phyloP scores from a whole-genome alignment of 306 rosid species.

The Prunus kanzakura region DNA sequence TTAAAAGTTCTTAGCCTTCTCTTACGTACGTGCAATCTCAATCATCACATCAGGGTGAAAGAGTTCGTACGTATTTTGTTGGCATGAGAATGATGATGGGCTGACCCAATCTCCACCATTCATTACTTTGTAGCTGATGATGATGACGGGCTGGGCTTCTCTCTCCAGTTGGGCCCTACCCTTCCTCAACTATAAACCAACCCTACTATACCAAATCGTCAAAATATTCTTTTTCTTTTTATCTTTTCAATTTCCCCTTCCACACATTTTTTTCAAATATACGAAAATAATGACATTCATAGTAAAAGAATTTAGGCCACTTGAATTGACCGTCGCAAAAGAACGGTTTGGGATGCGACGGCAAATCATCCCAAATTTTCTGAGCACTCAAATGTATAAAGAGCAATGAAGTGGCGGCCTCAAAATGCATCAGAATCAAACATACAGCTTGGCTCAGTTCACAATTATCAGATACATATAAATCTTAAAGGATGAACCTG shows the following conservation, averaged over 20 bases:
- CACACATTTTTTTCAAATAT: too few species aligned
- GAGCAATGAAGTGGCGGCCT: neutral
- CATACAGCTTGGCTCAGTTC: slow-evolving; percentile 19
- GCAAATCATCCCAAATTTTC: neutral
- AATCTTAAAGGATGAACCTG: neutral
- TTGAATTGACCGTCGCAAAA: too few species aligned
- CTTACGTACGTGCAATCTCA: neutral
- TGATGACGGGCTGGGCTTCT: neutral
- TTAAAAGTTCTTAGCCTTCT: too few species aligned
- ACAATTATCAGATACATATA: slow-evolving; percentile 16
- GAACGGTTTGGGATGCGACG: too few species aligned
- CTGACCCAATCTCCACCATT: too few species aligned
- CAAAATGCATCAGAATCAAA: neutral
- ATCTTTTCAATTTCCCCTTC: too few species aligned
- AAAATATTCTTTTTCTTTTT: too few species aligned
- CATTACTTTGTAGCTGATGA: neutral
- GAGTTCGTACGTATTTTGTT: neutral
- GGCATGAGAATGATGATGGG: neutral
- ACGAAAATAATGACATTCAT: too few species aligned
- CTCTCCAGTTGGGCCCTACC: too few species aligned
- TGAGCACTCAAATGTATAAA: neutral
- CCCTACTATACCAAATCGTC: too few species aligned
- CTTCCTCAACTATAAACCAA: too few species aligned
- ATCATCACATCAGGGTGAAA: neutral
- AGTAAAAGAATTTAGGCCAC: too few species aligned